These are phyloP conservation scores for Schizosaccharomyces lindneri DNA, from an alignment of 805 yeast genomes.

Conservation along the genomic window DNA sequence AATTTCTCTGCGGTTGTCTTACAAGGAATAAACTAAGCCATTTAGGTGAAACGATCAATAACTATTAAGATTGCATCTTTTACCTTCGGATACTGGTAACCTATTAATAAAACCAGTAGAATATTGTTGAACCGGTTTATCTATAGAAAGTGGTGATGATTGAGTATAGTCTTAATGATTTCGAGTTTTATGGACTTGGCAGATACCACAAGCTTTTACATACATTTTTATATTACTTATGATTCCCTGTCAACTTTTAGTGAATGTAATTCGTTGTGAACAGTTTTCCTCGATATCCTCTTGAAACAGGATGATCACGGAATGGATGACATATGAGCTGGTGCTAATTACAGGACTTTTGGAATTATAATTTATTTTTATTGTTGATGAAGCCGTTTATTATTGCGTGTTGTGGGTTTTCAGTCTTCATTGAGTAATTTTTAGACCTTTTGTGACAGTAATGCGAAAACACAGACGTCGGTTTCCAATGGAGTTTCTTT, in stretches of 20 bases:
- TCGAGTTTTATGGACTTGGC: background rate
- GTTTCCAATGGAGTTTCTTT: background rate
- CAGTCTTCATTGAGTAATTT: background rate
- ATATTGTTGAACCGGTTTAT: conserved; percentile 3
- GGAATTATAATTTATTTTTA: background rate
- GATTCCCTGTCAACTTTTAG: background rate
- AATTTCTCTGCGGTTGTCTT: background rate
- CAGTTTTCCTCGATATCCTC: background rate
- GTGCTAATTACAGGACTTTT: background rate
- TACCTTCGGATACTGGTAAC: conserved; percentile 4
- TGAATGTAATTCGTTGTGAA: background rate
- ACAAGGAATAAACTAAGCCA: conserved; percentile 8
- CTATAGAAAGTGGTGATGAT: conserved; percentile 5
- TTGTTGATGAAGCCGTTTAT: background rate
- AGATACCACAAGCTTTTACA: background rate
- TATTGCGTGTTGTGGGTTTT: background rate
- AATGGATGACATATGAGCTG: background rate
- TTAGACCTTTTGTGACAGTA: background rate
- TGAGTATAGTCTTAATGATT: conserved; percentile 2
- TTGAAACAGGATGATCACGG: background rate
- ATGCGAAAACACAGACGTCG: too few relatives aligned
- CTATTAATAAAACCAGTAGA: conserved; percentile 8
- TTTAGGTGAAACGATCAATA: conserved; percentile 9
- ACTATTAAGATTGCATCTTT: conserved; percentile 7
- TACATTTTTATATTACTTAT: background rate